Conservation (phyloP, 140 eudicot species). For the Erigeron philadelphicus region DNA sequence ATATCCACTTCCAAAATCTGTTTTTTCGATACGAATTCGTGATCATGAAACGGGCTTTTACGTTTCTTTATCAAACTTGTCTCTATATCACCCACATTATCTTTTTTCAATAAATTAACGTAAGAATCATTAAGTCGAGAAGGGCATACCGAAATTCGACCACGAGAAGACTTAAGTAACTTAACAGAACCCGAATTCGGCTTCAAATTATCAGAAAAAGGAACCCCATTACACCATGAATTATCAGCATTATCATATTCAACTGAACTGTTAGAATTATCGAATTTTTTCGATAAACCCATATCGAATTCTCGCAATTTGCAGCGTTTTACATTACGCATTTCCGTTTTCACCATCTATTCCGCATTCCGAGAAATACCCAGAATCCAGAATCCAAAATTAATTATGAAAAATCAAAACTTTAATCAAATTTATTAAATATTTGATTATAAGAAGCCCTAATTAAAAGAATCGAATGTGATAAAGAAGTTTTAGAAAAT, state of each 20-base stretch:
- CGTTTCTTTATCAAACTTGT: slow-evolving; percentile 24
- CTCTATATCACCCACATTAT: slow-evolving; percentile 9
- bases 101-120: slow-evolving; percentile 49
- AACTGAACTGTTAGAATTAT: slow-evolving; percentile 17
- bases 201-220: slow-evolving; percentile 12
- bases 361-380: neutral
- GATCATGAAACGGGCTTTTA: slow-evolving; percentile 10
- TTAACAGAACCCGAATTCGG: slow-evolving; percentile 30
- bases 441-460: too few species aligned
- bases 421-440: too few species aligned
- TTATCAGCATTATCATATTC: slow-evolving; percentile 22
- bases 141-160: slow-evolving; percentile 51
- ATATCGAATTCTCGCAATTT: slow-evolving; percentile 31
- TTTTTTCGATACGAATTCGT: slow-evolving; percentile 18
- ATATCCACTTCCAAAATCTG: slow-evolving; percentile 27
- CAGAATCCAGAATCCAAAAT: neutral
- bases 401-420: slow-evolving; percentile 1
- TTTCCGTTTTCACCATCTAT: slow-evolving; percentile 31
- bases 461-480: too few species aligned
- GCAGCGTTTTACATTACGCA: slow-evolving; percentile 51
- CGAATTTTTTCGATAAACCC: slow-evolving; percentile 1
- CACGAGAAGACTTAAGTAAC: slow-evolving; percentile 45
- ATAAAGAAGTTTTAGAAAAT: too few species aligned
- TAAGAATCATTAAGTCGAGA: slow-evolving; percentile 43
- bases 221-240: slow-evolving; percentile 31